Base-by-base conservation (phyloP, 805 yeast genomes). In the Kuraishia hungarica region DNA sequence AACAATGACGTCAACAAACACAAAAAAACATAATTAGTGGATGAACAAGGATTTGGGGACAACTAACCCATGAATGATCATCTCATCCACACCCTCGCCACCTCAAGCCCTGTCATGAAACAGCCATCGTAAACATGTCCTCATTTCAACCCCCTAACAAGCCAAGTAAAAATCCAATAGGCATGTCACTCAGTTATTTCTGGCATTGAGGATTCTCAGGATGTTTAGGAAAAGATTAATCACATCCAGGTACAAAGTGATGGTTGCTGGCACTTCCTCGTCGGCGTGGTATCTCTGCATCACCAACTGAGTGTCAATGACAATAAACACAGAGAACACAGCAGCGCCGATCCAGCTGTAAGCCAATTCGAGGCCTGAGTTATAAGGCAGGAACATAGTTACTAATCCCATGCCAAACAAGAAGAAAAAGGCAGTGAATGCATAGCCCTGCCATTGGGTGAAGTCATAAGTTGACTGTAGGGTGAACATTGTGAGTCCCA, bases 231-330 rank as follows among this genome's bases (percentile, higher is more conserved):
- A 91, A 70, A 90, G 76, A 70, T 90, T 90, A 70, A 91, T 75
- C 51, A 89, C 80, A 67, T 90, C 97, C 74, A 90, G 77, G 67
- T 91, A 90, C 58, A 91, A 76, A 61, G 81, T 72, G 65, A 91
- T 82, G 17, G 93, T 82, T 53, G 96, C 93, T 47, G 82, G 78
- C n/a, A 90, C 79, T 64, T 89, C 96, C 61, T 91, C 96, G 61
- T 90, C 97, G 49, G 90, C 84, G 63, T 84, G 86, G 61, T 76
- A 82, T 55, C 81, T 83, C 64, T 86, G 83, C 82, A 90, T 78
- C 55, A 90, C 81, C 61, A 82, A 67, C 69, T 90, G 96, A 21
- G 96, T 90, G 67, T 90, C 97, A 51, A 89, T 81, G 53, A 90
- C 70, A 56, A 91, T 78, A 65, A 86, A 89, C 3, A 83, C 80